phyloP scores from a whole-genome alignment of 2,329 filamentous ascomycete species.

The Thelonectria olida region DNA sequence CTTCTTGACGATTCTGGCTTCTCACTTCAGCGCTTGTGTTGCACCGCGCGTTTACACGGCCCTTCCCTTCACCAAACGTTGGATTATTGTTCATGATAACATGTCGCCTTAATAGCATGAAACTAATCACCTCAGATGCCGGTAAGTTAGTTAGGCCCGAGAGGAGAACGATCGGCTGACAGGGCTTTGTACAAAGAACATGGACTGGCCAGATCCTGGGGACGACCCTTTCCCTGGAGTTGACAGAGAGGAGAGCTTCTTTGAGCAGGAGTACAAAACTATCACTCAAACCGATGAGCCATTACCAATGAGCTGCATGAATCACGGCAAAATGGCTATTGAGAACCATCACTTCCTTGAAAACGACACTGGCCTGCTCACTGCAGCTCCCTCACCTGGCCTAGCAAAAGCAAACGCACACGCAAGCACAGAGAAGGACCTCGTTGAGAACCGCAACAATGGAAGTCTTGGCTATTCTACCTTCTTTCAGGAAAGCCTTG shows the following conservation, averaged over 20 bases:
- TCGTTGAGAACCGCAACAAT: not conserved
- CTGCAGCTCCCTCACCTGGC: conserved; percentile 12
- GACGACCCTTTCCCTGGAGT: conserved; percentile 10
- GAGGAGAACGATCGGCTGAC: not conserved
- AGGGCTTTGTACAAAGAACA: not conserved
- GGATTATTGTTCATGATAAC: not conserved
- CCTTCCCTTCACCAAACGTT: not conserved
- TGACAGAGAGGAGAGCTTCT: conserved; percentile 9
- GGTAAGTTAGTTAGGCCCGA: conserved; percentile 13
- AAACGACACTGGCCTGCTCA: conserved; percentile 14
- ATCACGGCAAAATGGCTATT: not conserved
- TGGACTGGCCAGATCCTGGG: conserved; percentile 14
- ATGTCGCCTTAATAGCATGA: conserved; percentile 15
- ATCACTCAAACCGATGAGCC: conserved; percentile 8
- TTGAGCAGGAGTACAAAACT: conserved; percentile 22
- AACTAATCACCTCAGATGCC: conserved; percentile 16
- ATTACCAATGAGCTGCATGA: not conserved
- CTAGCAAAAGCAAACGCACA: not conserved
- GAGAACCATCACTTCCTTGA: not conserved
- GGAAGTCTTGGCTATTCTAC: not conserved
- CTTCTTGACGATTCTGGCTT: not conserved
- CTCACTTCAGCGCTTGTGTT: not conserved
- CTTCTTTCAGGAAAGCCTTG: not conserved
- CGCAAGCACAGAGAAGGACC: conserved; percentile 12
- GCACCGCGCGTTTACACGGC: not conserved